These are phyloP conservation scores for Cutaneotrichosporon cavernicola DNA, from an alignment of 1,284 basidiomycete genomes.

Conservation along the genomic window DNA sequence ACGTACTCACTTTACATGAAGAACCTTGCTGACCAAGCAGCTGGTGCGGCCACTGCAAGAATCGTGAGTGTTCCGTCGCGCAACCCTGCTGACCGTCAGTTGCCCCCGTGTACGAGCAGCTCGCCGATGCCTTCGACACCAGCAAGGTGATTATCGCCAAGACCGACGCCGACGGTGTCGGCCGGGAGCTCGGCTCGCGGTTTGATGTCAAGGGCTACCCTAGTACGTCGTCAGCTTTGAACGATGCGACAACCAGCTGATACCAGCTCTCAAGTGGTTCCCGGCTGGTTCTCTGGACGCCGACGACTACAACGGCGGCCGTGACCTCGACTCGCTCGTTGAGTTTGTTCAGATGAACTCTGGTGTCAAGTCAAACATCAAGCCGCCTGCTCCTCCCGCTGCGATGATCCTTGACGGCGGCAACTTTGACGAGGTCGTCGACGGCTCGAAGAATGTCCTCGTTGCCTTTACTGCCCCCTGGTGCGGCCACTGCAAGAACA, in stretches of 20 bases:
- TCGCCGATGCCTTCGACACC: slow-evolving; percentile 74
- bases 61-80: slow-evolving; percentile 32
- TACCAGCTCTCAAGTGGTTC: slow-evolving; percentile 86
- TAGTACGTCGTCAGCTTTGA: slow-evolving; percentile 57
- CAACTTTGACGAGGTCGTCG: slow-evolving; percentile 73
- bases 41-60: slow-evolving; percentile 57
- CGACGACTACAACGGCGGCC: slow-evolving; percentile 71
- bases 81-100: slow-evolving; percentile 58
- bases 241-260: neutral
- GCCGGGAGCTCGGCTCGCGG: slow-evolving; percentile 59
- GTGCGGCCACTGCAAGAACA: slow-evolving; percentile 49
- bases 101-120: slow-evolving; percentile 81
- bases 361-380: slow-evolving; percentile 79
- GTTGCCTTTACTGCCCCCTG: slow-evolving; percentile 79
- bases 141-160: slow-evolving; percentile 87
- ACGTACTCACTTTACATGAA: slow-evolving; percentile 18
- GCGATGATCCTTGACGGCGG: slow-evolving; percentile 67
- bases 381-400: slow-evolving; percentile 74
- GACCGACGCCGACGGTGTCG: slow-evolving; percentile 85
- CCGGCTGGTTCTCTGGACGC: slow-evolving; percentile 62
- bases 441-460: slow-evolving; percentile 76
- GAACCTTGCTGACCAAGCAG: slow-evolving; percentile 24
- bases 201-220: slow-evolving; percentile 82
- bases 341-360: slow-evolving; percentile 74
- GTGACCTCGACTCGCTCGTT: slow-evolving; percentile 75